Conservation (phyloP, 345 rosid species). For the Cardamine resedifolia region DNA sequence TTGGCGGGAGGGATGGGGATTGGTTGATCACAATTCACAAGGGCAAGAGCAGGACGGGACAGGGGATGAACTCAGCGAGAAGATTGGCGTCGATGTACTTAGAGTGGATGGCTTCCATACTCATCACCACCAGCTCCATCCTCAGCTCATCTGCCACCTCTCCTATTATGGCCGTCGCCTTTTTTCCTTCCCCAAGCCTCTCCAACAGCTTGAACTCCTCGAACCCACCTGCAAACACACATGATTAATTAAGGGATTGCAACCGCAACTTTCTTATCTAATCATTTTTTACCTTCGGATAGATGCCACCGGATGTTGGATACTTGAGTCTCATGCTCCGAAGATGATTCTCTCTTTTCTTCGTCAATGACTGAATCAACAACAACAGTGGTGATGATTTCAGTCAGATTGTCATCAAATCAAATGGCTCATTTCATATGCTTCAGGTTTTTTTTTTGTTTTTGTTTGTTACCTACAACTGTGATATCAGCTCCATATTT, state of each 20-base stretch:
- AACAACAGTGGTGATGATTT: background rate
- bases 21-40: slow-evolving; percentile 26
- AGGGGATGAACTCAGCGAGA: slow-evolving; percentile 90
- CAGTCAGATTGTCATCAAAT: background rate
- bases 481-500: slow-evolving; percentile 94
- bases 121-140: slow-evolving; percentile 82
- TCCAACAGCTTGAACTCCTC: slow-evolving; percentile 83
- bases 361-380: slow-evolving; percentile 74
- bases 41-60: slow-evolving; percentile 89
- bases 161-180: slow-evolving; percentile 87
- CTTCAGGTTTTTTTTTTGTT: no score
- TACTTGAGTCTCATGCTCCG: slow-evolving; percentile 78
- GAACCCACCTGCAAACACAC: slow-evolving; percentile 61
- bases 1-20: background rate
- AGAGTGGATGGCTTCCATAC: slow-evolving; percentile 99
- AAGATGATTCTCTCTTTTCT: slow-evolving; percentile 66
- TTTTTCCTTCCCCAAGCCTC: slow-evolving; percentile 84
- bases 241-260: background rate
- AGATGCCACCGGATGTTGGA: slow-evolving; percentile 93
- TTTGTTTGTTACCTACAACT: no score
- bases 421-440: background rate
- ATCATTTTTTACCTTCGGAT: slow-evolving; percentile 51
- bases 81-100: slow-evolving; percentile 93
- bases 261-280: background rate
- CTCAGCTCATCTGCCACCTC: slow-evolving; percentile 93